A percentile compares a stretch with the other conserved stretches of the same genome.
These are phyloP conservation scores for Candida vartiovaarae DNA, from an alignment of 805 yeast genomes.

Conservation along the genomic window DNA sequence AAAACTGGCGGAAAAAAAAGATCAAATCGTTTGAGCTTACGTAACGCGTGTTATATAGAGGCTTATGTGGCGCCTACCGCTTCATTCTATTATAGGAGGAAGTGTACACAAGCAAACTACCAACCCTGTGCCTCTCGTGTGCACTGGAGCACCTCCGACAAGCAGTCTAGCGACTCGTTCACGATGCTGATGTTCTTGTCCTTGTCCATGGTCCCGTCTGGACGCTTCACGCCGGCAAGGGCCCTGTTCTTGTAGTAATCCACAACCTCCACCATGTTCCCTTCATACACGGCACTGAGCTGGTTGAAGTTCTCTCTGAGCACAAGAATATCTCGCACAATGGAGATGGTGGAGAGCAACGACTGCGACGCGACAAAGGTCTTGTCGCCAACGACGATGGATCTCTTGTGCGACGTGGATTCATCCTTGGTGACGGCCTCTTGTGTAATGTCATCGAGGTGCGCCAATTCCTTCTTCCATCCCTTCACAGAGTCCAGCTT, in stretches of 20 bases:
- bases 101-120: background rate
- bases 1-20: too few species aligned
- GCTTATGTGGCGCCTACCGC: too few species aligned
- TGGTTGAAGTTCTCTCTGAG: constrained; percentile 52
- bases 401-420: constrained; percentile 28
- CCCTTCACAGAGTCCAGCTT: constrained; percentile 35
- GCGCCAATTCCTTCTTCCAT: constrained; percentile 37
- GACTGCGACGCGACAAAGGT: constrained; percentile 55
- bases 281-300: constrained; percentile 31
- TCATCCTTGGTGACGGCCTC: constrained; percentile 2
- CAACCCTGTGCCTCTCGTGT: constrained; percentile 9
- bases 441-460: constrained; percentile 15
- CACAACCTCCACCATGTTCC: constrained; percentile 36
- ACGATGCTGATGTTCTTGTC: constrained; percentile 33
- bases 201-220: constrained; percentile 16
- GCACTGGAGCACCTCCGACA: constrained; percentile 27
- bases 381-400: constrained; percentile 43
- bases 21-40: too few species aligned
- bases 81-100: too few species aligned
- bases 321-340: constrained; percentile 46
- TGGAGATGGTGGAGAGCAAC: constrained; percentile 30
- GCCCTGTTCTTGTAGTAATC: constrained; percentile 45
- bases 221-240: constrained; percentile 20
- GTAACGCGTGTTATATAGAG: too few species aligned
- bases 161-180: constrained; percentile 36